Percentiles rank a stretch among this genome's conserved stretches.
Evolutionary conservation across 495 filamentous ascomycete genomes (phyloP).

Genomic region (Friedmanniomyces simplex): DNA sequence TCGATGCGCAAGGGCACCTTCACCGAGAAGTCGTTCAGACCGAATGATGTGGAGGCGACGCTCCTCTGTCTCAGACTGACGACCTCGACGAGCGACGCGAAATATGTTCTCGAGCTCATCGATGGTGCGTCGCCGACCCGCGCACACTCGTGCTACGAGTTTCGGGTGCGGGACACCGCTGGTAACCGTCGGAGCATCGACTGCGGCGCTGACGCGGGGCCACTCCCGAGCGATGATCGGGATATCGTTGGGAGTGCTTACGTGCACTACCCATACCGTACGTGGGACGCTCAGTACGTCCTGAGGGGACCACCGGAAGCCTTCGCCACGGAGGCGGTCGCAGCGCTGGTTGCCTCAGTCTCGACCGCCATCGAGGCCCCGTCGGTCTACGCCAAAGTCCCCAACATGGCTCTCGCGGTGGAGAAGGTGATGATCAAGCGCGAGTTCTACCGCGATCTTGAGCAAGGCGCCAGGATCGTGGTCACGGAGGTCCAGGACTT

Average conservation of each 20-base stretch:
- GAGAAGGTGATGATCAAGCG: slow-evolving; percentile 7
- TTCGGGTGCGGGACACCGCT: neutral
- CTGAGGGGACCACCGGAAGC: slow-evolving; percentile 10
- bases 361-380: neutral
- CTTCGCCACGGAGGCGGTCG: neutral
- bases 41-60: neutral
- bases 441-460: neutral
- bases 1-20: neutral
- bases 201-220: neutral
- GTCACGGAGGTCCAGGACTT: slow-evolving; percentile 38
- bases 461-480: slow-evolving; percentile 22
- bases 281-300: slow-evolving; percentile 38
- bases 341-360: neutral
- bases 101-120: neutral
- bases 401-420: neutral
- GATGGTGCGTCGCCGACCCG: neutral
- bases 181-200: neutral
- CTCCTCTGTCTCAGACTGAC: slow-evolving; percentile 1
- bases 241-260: slow-evolving; percentile 26
- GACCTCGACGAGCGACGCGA: neutral
- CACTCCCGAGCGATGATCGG: neutral
- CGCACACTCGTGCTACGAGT: slow-evolving; percentile 2
- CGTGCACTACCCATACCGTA: slow-evolving; percentile 35
- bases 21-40: neutral
- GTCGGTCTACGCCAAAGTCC: slow-evolving; percentile 1